Evolutionary conservation across 805 yeast genomes (phyloP), one percentile per base, ranked within the genome.

Genomic region (Kluyveromyces siamensis): DNA sequence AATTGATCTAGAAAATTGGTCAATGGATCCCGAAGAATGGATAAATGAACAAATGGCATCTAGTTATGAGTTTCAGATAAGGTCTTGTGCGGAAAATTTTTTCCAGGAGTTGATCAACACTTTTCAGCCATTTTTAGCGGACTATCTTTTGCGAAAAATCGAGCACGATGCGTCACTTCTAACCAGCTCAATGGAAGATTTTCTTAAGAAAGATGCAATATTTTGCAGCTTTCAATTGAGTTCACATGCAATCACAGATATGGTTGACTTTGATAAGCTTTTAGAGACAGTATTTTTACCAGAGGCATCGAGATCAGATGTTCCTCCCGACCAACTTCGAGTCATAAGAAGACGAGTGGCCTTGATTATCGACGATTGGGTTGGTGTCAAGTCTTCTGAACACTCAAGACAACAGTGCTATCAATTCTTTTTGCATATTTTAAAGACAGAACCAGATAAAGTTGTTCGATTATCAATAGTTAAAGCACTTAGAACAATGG

Each of bases 1-100:
- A 0, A 65, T 75, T 1, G 97, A 90, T 61, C 64, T 91, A 44
- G 95, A 86, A 56, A 70, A 79, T 37, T 93, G 98, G 98, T 62
- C 72, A 11, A 64, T 76, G 16, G 96, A 89, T 51, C 96, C 98
- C 0, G 98, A 89, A 62, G 96, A 88, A 63, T 93, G 95, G 87
- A 81, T 86, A 18, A 81, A 82, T 53, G 96, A 88, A 59, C 95
- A 89, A 55, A 69, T 83, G 49, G 75, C 81, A 45, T 71, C 80
- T 6, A 82, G 84, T 60, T 88, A 87, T 81, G 97, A 90, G 60
- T 87, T 72, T 62, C 90, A 86, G 61, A 74, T 89, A 11, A 72
- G 95, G 49, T 88, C 91, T 3, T 87, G 96, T 66, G 88, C 96
- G 0, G 96, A 87, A 56, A 82, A 82, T 60, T 81, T 88, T 55